Conservation (phyloP, 345 rosid genomes). For the Excoecaria cochinchinensis region DNA sequence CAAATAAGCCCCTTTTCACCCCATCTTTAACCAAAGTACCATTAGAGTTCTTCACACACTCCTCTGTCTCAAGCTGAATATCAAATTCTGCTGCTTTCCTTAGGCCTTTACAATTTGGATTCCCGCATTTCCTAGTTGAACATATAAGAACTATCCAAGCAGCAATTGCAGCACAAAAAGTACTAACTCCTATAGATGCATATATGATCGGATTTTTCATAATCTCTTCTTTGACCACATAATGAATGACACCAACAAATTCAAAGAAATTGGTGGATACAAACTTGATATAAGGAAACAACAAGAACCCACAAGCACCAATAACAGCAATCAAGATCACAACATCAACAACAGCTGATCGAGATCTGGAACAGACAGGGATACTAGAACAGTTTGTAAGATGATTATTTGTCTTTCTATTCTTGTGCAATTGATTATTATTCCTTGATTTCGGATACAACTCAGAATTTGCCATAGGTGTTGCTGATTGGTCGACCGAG, state of each 20-base stretch:
- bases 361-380: constrained; percentile 58
- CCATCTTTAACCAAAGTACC: constrained; percentile 39
- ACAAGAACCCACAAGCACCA: constrained; percentile 66
- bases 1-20: constrained; percentile 54
- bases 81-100: constrained; percentile 81
- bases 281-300: constrained; percentile 62
- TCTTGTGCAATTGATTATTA: constrained; percentile 36
- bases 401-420: constrained; percentile 34
- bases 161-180: constrained; percentile 57
- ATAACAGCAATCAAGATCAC: constrained; percentile 67
- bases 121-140: constrained; percentile 70
- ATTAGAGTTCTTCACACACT: constrained; percentile 64
- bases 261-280: constrained; percentile 37
- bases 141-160: constrained; percentile 60
- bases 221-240: constrained; percentile 63
- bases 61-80: constrained; percentile 90
- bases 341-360: constrained; percentile 75
- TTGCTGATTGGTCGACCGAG: constrained; percentile 58
- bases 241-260: constrained; percentile 40
- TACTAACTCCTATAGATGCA: constrained; percentile 62
- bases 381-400: constrained; percentile 38
- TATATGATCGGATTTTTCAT: constrained; percentile 58
- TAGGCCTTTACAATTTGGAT: constrained; percentile 76
- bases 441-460: constrained; percentile 41
- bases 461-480: constrained; percentile 60